Percentiles rank a stretch among this genome's conserved stretches.
These are phyloP conservation scores for Pyronema omphalodes DNA, from an alignment of 495 filamentous ascomycete genomes.

Conservation along the genomic window DNA sequence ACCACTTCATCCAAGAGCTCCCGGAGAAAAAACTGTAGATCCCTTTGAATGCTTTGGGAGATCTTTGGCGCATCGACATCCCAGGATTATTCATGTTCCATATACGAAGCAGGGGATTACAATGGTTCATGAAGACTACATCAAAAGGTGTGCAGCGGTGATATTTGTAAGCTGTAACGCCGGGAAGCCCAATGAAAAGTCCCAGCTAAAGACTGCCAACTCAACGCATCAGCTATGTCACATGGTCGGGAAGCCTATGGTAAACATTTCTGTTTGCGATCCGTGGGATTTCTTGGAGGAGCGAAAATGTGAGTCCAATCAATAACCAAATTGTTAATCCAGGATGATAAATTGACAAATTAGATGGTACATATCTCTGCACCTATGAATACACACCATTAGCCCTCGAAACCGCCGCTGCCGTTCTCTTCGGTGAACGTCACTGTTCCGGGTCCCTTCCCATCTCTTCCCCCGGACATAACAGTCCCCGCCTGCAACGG, in stretches of 20 bases:
- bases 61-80: constrained; percentile 35
- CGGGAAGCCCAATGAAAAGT: constrained; percentile 13
- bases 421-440: constrained; percentile 34
- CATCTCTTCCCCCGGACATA: constrained; percentile 19
- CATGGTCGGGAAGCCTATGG: constrained; percentile 19
- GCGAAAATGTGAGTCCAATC: constrained; percentile 18
- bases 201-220: constrained; percentile 21
- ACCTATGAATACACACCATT: constrained; percentile 31
- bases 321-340: not conserved
- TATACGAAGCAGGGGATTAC: constrained; percentile 42
- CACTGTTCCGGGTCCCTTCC: constrained; percentile 23
- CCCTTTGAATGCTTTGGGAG: constrained; percentile 43
- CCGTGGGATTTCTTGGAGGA: constrained; percentile 24
- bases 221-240: constrained; percentile 20
- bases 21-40: constrained; percentile 26
- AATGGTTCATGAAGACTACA: constrained; percentile 39
- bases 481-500: constrained; percentile 21
- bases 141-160: constrained; percentile 35
- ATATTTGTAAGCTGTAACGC: constrained; percentile 32
- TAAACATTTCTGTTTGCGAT: constrained; percentile 24
- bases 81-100: constrained; percentile 41
- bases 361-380: constrained; percentile 25
- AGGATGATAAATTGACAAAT: constrained; percentile 4
- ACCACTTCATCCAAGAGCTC: constrained; percentile 26
- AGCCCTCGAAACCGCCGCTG: constrained; percentile 37